A percentile compares a stretch with the other conserved stretches of the same genome.
Conservation (phyloP, 352 stramenopile genomes). For the Hyaloperonospora arabidopsidis region DNA sequence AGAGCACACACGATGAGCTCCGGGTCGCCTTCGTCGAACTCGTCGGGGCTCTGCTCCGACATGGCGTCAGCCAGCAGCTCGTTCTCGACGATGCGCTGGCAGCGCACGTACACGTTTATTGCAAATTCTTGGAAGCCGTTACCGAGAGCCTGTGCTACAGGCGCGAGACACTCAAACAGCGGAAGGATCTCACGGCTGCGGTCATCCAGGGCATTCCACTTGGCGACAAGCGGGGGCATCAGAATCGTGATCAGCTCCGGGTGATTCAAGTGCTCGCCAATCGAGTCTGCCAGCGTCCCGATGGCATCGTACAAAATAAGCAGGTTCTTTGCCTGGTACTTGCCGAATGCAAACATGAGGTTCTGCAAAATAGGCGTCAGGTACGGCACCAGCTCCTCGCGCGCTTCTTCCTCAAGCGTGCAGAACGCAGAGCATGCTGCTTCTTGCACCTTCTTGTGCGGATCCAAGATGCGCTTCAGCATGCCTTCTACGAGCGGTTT, state of each 20-base stretch:
- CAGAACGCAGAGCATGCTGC: slow-evolving; percentile 91
- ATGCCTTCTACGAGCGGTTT: slow-evolving; percentile 81
- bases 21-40: slow-evolving; percentile 80
- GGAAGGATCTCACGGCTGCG: slow-evolving; percentile 75
- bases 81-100: slow-evolving; percentile 76
- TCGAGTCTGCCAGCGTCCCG: slow-evolving; percentile 91
- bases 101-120: slow-evolving; percentile 71
- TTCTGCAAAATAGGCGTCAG: slow-evolving; percentile 88
- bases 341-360: slow-evolving; percentile 88
- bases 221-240: slow-evolving; percentile 89
- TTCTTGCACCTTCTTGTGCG: slow-evolving; percentile 93
- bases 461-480: slow-evolving; percentile 83
- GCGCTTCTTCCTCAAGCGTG: slow-evolving; percentile 90
- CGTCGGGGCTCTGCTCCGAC: slow-evolving; percentile 64
- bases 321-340: slow-evolving; percentile 92
- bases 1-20: slow-evolving; percentile 87
- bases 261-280: slow-evolving; percentile 89
- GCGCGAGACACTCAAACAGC: slow-evolving; percentile 86
- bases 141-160: slow-evolving; percentile 75
- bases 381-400: slow-evolving; percentile 90
- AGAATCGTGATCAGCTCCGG: slow-evolving; percentile 87
- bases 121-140: slow-evolving; percentile 86
- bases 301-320: slow-evolving; percentile 95
- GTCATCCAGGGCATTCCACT: slow-evolving; percentile 86
- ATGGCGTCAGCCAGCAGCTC: slow-evolving; percentile 77